Conservation (phyloP, 1,139 yeast species). For the Torulaspora globosa region DNA sequence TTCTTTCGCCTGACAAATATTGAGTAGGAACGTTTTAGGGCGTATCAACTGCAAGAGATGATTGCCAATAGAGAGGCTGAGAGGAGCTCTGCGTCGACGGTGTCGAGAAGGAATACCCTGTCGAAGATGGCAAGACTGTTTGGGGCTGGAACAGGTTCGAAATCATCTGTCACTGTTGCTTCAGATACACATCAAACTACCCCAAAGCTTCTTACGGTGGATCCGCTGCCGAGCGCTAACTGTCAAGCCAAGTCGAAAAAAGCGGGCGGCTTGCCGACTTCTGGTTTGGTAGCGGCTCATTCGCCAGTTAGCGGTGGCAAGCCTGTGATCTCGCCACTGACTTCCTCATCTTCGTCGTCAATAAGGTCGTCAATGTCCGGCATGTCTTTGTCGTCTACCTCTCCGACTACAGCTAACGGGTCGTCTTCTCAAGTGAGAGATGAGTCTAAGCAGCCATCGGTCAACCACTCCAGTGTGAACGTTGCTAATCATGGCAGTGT, state of each 20-base stretch:
- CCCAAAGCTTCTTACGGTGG: not conserved
- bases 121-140: constrained; percentile 16
- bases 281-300: constrained; percentile 2
- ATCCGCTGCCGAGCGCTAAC: not conserved
- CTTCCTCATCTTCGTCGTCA: constrained; percentile 15
- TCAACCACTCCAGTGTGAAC: constrained; percentile 5
- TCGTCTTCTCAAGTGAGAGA: constrained; percentile 15
- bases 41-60: not conserved
- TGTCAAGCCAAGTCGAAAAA: not conserved
- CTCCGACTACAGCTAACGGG: constrained; percentile 13
- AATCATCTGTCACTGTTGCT: constrained; percentile 5
- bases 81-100: constrained; percentile 7
- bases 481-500: constrained; percentile 5
- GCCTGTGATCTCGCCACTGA: constrained; percentile 8
- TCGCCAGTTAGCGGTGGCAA: constrained; percentile 1
- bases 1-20: not conserved
- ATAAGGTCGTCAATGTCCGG: constrained; percentile 14
- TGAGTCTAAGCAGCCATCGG: constrained; percentile 1
- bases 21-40: not conserved
- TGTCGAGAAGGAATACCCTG: constrained; percentile 13
- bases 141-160: constrained; percentile 8
- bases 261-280: constrained; percentile 1
- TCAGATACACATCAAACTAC: constrained; percentile 3
- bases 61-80: constrained; percentile 1
- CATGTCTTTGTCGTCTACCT: constrained; percentile 13